Evolutionary conservation across 352 stramenopile genomes (phyloP), one percentile per base, ranked within the genome.

Genomic region (Globisporangium yorkense): DNA sequence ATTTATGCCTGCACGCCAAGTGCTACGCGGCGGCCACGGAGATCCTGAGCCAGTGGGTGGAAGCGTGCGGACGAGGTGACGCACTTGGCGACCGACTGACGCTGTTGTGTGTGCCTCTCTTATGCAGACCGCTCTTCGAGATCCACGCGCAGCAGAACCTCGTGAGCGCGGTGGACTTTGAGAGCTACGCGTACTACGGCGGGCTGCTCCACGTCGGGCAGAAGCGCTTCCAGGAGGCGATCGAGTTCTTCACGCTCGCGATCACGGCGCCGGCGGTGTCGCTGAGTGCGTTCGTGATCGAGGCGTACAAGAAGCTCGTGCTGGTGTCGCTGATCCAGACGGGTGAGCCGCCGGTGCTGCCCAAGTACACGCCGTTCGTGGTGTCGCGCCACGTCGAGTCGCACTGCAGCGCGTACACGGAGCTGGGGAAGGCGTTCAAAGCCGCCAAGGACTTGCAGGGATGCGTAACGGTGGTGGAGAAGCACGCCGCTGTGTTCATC

Each of bases 141-240:
- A 71, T 91, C 45, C 80, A 92, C 51, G 52, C 74, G 20, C 74
- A 88, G 61, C 55, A 67, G 41, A 69, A 84, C 57, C 56, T 85
- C 0, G 64, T 92, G 46, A 74, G 43, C 10, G 51, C 65, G 18
- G 77, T 89, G 20, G 80, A 94, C 65, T 86, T 93, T 55, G 61
- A 93, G 51, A 66, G 78, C 51, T 96, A 96, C 59, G 78, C 80
- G 51, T 96, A 93, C 71, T 94, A 94, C 57, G 84, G 80, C 46
- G 87, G 82, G 13, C 51, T 92, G 45, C 55, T 94, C 20, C 85
- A 80, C 54, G 57, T 90, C 13, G 84, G 87, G 1, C 66, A 90
- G 63, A 94, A 93, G 68, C 73, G 75, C 21, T 92, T 83, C 57
- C 71, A 85, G 46, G 76, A 91, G 16, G 82, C 87, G 8, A 73